These are phyloP conservation scores for Talaromyces rugulosus DNA, from an alignment of 2,329 filamentous ascomycete species.

Conservation along the genomic window DNA sequence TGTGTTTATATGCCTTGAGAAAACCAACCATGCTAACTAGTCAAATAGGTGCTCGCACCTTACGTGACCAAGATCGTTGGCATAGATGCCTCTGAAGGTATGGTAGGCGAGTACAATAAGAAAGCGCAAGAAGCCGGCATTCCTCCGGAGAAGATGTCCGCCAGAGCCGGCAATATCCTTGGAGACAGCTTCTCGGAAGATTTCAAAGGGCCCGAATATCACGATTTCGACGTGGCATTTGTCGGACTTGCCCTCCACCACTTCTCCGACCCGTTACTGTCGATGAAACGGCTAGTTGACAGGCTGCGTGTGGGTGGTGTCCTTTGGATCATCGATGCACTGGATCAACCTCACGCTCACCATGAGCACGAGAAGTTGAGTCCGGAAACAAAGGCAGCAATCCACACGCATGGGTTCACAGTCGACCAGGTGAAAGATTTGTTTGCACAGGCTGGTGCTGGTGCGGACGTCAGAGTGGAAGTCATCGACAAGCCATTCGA, in stretches of 20 bases:
- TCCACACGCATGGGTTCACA: constrained; percentile 65
- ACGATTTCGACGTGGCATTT: constrained; percentile 63
- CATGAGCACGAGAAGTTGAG: constrained; percentile 17
- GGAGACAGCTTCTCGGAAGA: constrained; percentile 48
- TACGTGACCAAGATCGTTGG: constrained; percentile 62
- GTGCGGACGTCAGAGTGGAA: constrained; percentile 54
- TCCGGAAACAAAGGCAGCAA: constrained; percentile 45
- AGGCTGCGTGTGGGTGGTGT: constrained; percentile 63
- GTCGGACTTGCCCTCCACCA: constrained; percentile 65
- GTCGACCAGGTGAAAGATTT: constrained; percentile 55
- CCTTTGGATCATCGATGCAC: constrained; percentile 64
- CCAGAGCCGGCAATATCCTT: constrained; percentile 56
- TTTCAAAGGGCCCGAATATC: constrained; percentile 60
- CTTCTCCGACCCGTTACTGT: constrained; percentile 60
- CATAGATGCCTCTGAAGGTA: constrained; percentile 66
- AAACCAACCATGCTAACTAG: not conserved
- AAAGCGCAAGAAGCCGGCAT: constrained; percentile 52
- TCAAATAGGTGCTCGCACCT: constrained; percentile 53
- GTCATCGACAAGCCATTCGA: constrained; percentile 50
- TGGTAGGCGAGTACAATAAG: constrained; percentile 65
- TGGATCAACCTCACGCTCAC: constrained; percentile 46
- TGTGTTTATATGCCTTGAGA: constrained; percentile 9
- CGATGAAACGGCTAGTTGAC: constrained; percentile 55
- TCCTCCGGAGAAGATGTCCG: constrained; percentile 50
- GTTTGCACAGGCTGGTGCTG: constrained; percentile 61